phyloP scores from a whole-genome alignment of 352 stramenopile species.

The Globisporangium acanthophoron region DNA sequence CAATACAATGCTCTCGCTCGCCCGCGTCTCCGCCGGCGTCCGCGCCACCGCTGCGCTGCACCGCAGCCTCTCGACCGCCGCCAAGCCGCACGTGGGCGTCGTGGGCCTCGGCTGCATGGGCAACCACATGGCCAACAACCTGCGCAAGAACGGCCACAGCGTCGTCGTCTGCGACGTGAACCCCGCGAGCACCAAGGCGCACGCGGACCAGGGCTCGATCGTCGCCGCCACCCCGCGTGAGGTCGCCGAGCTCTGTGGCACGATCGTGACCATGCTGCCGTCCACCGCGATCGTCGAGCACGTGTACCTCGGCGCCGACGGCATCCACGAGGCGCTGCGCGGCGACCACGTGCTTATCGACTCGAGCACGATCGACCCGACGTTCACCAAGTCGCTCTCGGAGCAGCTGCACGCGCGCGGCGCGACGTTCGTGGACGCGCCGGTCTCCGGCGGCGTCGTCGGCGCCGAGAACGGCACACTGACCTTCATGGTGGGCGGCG shows the following conservation, averaged over 20 bases:
- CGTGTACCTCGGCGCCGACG: constrained; percentile 65
- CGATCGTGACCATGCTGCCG: constrained; percentile 95
- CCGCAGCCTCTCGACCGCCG: constrained; percentile 10
- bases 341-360: constrained; percentile 90
- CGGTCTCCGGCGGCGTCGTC: constrained; percentile 94
- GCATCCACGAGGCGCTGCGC: constrained; percentile 64
- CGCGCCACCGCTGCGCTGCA: constrained; percentile 2
- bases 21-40: neutral
- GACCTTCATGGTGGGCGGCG: constrained; percentile 97
- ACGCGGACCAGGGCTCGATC: constrained; percentile 48
- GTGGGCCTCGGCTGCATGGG: constrained; percentile 95
- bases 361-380: constrained; percentile 94
- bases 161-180: constrained; percentile 80
- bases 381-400: constrained; percentile 86
- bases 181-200: constrained; percentile 35
- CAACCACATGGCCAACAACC: constrained; percentile 90
- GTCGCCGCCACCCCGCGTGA: constrained; percentile 54
- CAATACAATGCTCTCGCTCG: no score
- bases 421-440: constrained; percentile 90
- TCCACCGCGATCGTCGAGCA: constrained; percentile 85
- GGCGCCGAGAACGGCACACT: constrained; percentile 94
- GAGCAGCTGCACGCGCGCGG: constrained; percentile 47
- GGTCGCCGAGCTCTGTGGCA: constrained; percentile 71
- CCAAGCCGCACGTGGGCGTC: constrained; percentile 70
- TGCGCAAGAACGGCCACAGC: constrained; percentile 73